A percentile compares a stretch with the other conserved stretches of the same genome.
These are phyloP conservation scores for Sphaerosporella brunnea DNA, from an alignment of 495 filamentous ascomycete species.

Conservation along the genomic window DNA sequence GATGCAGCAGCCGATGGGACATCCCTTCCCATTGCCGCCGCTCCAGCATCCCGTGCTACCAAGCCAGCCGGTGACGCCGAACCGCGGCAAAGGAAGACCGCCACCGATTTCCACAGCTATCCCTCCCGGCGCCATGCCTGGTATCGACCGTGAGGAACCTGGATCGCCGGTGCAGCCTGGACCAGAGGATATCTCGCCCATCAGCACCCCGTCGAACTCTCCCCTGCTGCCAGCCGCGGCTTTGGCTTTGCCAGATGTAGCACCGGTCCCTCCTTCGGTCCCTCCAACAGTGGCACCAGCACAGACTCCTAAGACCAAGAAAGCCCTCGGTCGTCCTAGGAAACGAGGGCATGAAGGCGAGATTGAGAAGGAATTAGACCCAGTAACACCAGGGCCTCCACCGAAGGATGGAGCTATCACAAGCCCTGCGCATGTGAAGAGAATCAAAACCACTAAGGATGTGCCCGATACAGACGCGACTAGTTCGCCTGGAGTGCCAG, in stretches of 20 bases:
- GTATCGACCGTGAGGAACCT: slow-evolving; percentile 3
- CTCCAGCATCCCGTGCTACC: background rate
- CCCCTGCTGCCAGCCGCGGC: slow-evolving; percentile 8
- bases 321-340: background rate
- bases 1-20: slow-evolving; percentile 3
- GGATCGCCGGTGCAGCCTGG: slow-evolving; percentile 23
- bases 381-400: background rate
- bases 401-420: background rate
- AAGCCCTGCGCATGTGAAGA: background rate
- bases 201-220: slow-evolving; percentile 23
- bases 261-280: background rate
- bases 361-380: background rate
- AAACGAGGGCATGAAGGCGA: background rate
- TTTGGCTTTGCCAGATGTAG: background rate
- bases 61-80: background rate
- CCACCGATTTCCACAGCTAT: slow-evolving; percentile 17
- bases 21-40: background rate
- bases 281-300: too few relatives aligned
- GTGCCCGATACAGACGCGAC: background rate
- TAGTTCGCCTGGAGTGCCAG: background rate
- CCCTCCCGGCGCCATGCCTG: background rate
- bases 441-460: background rate
- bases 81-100: slow-evolving; percentile 11
- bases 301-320: background rate
- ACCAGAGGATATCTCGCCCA: slow-evolving; percentile 24